Conservation (phyloP, 208 protist species). For the Leishmania amazonensis region DNA sequence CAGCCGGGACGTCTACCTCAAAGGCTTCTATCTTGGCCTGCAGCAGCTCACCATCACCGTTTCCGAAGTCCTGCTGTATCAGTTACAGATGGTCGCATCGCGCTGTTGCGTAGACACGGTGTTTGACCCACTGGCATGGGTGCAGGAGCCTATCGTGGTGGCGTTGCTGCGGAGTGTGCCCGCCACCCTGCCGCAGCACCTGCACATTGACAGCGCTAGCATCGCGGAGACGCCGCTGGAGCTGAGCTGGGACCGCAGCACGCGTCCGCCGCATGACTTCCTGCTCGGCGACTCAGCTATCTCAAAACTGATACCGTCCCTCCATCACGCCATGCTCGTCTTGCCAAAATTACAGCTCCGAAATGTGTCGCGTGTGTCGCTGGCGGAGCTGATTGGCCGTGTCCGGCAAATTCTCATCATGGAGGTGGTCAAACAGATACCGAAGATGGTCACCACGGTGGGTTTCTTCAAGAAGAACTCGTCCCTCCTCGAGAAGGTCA, state of each 20-base stretch:
- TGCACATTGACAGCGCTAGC: conserved; percentile 34
- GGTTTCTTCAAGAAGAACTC: conserved; percentile 45
- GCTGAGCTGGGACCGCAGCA: conserved; percentile 60
- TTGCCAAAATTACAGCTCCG: conserved; percentile 46
- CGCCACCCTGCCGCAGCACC: conserved; percentile 11
- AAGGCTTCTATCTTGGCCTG: conserved; percentile 41
- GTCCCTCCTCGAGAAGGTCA: conserved; percentile 35
- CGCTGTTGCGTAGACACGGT: conserved; percentile 17
- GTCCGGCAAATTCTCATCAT: conserved; percentile 45
- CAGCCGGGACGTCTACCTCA: conserved; percentile 24
- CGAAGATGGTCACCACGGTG: conserved; percentile 50
- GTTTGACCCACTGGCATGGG: conserved; percentile 10
- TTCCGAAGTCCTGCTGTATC: conserved; percentile 62
- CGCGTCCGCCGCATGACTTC: conserved; percentile 49
- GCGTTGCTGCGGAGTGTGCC: conserved; percentile 17
- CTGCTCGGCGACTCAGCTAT: conserved; percentile 50
- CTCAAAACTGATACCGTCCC: conserved; percentile 51
- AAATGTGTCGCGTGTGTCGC: conserved; percentile 40
- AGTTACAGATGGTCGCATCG: conserved; percentile 38
- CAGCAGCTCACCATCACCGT: conserved; percentile 49
- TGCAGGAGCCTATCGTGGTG: not conserved
- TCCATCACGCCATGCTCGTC: conserved; percentile 50
- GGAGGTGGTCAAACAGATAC: conserved; percentile 55
- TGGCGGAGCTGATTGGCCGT: conserved; percentile 27
- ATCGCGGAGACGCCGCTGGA: conserved; percentile 44